Base-by-base conservation (phyloP, 2,329 filamentous ascomycete species). In the Botrytis squamosa region DNA sequence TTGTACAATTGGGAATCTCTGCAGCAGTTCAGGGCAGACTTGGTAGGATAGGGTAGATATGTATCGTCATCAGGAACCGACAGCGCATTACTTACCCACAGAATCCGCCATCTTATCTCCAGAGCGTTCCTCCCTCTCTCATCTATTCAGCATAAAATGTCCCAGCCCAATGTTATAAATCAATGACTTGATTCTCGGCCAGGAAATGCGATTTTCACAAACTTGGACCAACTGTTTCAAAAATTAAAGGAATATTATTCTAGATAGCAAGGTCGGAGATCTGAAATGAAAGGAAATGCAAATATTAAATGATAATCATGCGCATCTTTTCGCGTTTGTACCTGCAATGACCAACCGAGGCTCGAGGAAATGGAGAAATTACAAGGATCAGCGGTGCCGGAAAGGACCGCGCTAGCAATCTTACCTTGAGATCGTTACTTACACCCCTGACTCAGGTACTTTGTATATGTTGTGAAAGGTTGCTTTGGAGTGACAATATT, bases 101-200 rank as follows among this genome's bases (percentile, higher is more conserved):
- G 86, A 87, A 81, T 88, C 86, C 74, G 86, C 85, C 86, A 88
- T 87, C 77, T 79, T 80, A 76, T 79, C 73, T 72, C 16, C 10
- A 59, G 38, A 55, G 55, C 69, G 44, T 71, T 42, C 40, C 66
- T 70, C 42, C 36, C 71, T 65, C 52, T 67, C 71, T 68, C 71
- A 72, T 68, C 55, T 65, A 71, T 64, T 25, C 52, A 67, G 67
- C 40, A 49, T 42, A 8, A n/a, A 67, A 33, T 33, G 49, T 49
- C 52, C 20, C 20, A 60, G 33, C 25, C 10, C 22, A 40, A 72
- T 40, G 46, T 60, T 38, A 57, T 18, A 49, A 22, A 46, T 22
- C 40, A 33, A 16, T 36, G 46, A 25, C 22, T 22, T 12, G n/a
- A 22, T 44, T 68, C 25, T 68, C 33, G 14, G 10, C 38, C 9